A percentile compares a stretch with the other conserved stretches of the same genome.
Evolutionary conservation across 1,284 basidiomycete species (phyloP).

Genomic region (Rugosomyces carneus): DNA sequence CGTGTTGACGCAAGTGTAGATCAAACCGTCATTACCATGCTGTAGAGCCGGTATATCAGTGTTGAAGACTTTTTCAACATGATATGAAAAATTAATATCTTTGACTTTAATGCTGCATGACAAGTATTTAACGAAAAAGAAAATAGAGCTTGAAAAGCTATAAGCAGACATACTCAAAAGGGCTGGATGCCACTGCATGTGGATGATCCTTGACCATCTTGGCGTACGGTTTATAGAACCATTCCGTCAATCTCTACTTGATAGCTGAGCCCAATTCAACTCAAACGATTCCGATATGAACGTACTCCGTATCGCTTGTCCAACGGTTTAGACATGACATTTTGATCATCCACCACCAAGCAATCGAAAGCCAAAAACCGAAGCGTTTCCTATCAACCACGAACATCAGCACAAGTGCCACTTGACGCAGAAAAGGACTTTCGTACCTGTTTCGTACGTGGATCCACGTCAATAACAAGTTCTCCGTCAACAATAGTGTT

Average conservation of each 20-base stretch:
- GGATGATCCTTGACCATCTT: slow-evolving; percentile 68
- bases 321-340: slow-evolving; percentile 79
- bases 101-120: slow-evolving; percentile 75
- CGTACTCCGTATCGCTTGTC: slow-evolving; percentile 88
- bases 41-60: slow-evolving; percentile 84
- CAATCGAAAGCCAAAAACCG: slow-evolving; percentile 92
- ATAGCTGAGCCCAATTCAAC: neutral
- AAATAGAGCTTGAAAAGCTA: neutral
- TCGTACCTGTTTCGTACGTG: slow-evolving; percentile 58
- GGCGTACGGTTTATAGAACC: slow-evolving; percentile 79
- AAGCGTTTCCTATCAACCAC: slow-evolving; percentile 58
- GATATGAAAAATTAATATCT: slow-evolving; percentile 85
- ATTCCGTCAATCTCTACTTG: slow-evolving; percentile 71
- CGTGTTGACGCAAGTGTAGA: slow-evolving; percentile 89
- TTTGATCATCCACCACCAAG: slow-evolving; percentile 81
- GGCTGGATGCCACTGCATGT: slow-evolving; percentile 55
- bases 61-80: slow-evolving; percentile 79
- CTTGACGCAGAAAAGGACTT: slow-evolving; percentile 6
- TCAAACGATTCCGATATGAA: slow-evolving; percentile 13
- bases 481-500: slow-evolving; percentile 93
- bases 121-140: slow-evolving; percentile 5
- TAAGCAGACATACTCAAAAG: slow-evolving; percentile 72
- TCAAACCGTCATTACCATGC: slow-evolving; percentile 94
- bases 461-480: slow-evolving; percentile 88
- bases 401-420: slow-evolving; percentile 11